Conservation (phyloP, 2,329 filamentous ascomycete species). For the Colletotrichum musicola region DNA sequence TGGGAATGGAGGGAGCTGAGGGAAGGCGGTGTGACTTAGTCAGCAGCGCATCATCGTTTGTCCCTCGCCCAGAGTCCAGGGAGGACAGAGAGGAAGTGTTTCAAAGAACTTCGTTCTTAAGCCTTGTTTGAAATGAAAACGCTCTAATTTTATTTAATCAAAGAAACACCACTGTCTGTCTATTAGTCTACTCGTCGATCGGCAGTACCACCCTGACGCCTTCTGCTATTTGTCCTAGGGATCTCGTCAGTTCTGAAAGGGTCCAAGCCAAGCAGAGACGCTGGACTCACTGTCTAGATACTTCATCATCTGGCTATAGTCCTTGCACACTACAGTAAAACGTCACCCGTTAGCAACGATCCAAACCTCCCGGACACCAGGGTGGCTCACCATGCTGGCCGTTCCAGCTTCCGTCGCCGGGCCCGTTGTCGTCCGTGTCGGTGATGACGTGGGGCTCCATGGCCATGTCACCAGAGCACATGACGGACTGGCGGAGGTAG, state of each 20-base stretch:
- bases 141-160: not conserved
- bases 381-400: conserved; percentile 52
- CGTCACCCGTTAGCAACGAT: not conserved
- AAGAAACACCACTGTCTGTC: not conserved
- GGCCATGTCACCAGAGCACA: conserved; percentile 52
- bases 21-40: too few relatives aligned
- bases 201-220: conserved; percentile 43
- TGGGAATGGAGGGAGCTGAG: too few relatives aligned
- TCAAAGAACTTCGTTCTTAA: too few relatives aligned
- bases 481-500: conserved; percentile 55
- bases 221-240: conserved; percentile 42
- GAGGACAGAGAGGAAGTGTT: too few relatives aligned
- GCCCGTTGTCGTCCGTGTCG: conserved; percentile 53
- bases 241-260: not conserved
- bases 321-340: conserved; percentile 50
- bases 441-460: conserved; percentile 53
- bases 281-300: conserved; percentile 50
- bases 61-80: too few relatives aligned
- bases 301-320: conserved; percentile 50
- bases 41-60: too few relatives aligned
- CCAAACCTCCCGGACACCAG: not conserved
- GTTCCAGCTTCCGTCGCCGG: conserved; percentile 54
- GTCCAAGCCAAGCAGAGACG: too few relatives aligned
- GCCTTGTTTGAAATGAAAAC: too few relatives aligned
- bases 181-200: conserved; percentile 40